These are phyloP conservation scores for Diaporthe sp. DNA, from an alignment of 2,329 filamentous ascomycete species.

Conservation along the genomic window DNA sequence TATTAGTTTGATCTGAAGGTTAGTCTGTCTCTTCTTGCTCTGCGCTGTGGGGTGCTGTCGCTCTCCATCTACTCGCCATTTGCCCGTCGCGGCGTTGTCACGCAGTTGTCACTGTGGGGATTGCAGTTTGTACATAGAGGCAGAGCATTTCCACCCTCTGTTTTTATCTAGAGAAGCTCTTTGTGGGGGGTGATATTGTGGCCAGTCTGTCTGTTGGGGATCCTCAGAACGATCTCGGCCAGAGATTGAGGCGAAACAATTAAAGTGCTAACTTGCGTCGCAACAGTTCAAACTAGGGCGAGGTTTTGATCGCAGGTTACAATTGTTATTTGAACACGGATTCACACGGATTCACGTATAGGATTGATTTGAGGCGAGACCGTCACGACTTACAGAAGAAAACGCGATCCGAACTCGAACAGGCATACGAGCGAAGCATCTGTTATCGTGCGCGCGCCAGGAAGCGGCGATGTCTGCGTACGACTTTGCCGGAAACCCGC, in stretches of 20 bases:
- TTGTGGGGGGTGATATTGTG: neutral
- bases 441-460: neutral
- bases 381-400: neutral
- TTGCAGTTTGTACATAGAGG: neutral
- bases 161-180: neutral
- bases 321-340: neutral
- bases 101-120: neutral
- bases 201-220: neutral
- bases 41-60: neutral
- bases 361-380: neutral
- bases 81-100: neutral
- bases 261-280: neutral
- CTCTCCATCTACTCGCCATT: neutral
- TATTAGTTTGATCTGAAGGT: neutral
- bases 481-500: slow-evolving; percentile 36
- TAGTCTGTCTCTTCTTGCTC: neutral
- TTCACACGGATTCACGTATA: neutral
- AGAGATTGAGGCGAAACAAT: neutral
- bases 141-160: too few relatives aligned
- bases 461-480: slow-evolving; percentile 37
- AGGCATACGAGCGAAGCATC: neutral
- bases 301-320: neutral
- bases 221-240: neutral
- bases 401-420: slow-evolving; percentile 9
- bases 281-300: neutral